Percentiles rank a stretch among this genome's conserved stretches.
These are phyloP conservation scores for Paramecium tetraurelia DNA, from an alignment of 73 alveolate species.

Conservation along the genomic window DNA sequence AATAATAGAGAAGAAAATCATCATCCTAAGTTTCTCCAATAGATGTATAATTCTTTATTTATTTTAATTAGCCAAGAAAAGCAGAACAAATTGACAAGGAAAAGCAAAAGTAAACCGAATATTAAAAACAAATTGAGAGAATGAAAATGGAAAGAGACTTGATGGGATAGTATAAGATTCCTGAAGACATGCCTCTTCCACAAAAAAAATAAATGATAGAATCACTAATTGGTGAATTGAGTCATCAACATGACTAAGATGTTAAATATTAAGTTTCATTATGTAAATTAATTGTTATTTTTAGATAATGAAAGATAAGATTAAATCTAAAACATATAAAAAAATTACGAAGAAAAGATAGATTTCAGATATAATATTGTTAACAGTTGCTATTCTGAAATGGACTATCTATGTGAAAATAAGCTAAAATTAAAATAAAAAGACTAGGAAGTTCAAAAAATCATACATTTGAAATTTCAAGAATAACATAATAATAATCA, in stretches of 20 bases:
- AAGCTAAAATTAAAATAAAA: neutral
- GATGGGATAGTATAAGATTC: neutral
- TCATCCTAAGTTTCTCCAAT: neutral
- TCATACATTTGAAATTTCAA: neutral
- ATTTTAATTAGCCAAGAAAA: neutral
- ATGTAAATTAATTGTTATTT: neutral
- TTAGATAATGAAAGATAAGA: neutral
- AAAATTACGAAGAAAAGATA: neutral
- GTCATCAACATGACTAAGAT: neutral
- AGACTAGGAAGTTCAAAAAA: neutral
- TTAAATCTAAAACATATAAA: neutral
- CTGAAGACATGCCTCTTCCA: neutral
- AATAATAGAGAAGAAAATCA: neutral
- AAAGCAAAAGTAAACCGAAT: neutral
- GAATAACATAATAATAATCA: neutral
- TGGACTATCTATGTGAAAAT: neutral
- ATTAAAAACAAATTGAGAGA: neutral
- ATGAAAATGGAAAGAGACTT: neutral
- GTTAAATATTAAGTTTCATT: neutral
- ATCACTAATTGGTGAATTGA: neutral
- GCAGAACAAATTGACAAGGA: neutral
- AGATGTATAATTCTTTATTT: neutral
- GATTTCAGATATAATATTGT: neutral
- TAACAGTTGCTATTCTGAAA: neutral
- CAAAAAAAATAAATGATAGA: neutral